Evolutionary conservation across 2,329 filamentous ascomycete species (phyloP), one percentile per base, ranked within the genome.

Genomic region (Diaporthe destruens): DNA sequence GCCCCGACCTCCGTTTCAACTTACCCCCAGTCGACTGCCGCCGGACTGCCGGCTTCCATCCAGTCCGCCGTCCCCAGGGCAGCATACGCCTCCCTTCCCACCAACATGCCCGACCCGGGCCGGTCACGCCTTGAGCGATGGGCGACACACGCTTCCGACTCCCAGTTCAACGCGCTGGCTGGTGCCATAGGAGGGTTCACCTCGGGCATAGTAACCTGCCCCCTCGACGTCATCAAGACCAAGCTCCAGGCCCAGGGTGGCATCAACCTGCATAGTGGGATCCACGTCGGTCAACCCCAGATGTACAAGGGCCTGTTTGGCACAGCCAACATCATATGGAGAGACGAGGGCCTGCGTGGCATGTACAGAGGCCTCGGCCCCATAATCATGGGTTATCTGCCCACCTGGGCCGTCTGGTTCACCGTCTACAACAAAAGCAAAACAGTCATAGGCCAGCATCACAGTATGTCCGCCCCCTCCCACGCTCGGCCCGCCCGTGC

Each of bases 331-430:
- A 90, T 93, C 6, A 99, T 99, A 76, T 95, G 94, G 91, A 87
- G 86, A 69, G 92, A 98, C 79, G 96, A 98, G 82, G 96, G 96
- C 12, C 81, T 98, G 71, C 90, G 92, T 73, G 96, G 96, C 74
- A 90, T 99, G 86, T 99, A 99, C 81, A 90, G 96, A 81, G 96
- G 96, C 16, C 85, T 99, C 68, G 95, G 95, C 0, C 96, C 96
- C 23, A 98, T 99, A 86, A 90, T 99, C 77, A 85, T 99, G 80
- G 96, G 96, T 16, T 99, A 99, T 82, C 85, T 99, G 74, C 96
- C 96, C 6, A 99, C 96, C 0, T 99, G 96, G 96, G 96, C 96
- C 32, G 96, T 99, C 68, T 99, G 97, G 88, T 94, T 99, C 83
- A 97, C 94, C 29, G 93, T 98, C 49, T 99, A 99, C 83, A 96